Conservation (phyloP, 1,284 basidiomycete species). For the Irpex lacteus region DNA sequence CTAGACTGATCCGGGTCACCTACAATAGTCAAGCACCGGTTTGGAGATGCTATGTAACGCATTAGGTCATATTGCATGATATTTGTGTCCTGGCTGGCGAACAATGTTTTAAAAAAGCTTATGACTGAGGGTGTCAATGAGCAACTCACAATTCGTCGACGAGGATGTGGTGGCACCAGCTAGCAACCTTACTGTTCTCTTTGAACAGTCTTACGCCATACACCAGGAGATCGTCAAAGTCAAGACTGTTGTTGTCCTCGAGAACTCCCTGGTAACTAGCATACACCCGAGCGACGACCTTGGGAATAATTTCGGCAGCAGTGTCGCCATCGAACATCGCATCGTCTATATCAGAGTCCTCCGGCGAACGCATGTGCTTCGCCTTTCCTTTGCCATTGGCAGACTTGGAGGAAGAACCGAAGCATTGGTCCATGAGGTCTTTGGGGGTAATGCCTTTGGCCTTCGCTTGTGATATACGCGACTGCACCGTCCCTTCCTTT, state of each 20-base stretch:
- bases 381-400: conserved; percentile 15
- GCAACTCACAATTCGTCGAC: conserved; percentile 84
- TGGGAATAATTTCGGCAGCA: conserved; percentile 27
- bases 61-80: conserved; percentile 84
- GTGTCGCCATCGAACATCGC: not conserved
- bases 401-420: conserved; percentile 12
- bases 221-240: conserved; percentile 88
- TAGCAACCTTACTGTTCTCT: conserved; percentile 49
- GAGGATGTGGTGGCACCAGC: conserved; percentile 74
- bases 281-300: conserved; percentile 57
- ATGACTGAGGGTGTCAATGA: not conserved
- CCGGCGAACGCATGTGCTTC: conserved; percentile 12
- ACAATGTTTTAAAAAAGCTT: not conserved
- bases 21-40: conserved; percentile 74
- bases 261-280: conserved; percentile 69
- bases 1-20: conserved; percentile 94
- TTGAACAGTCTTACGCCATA: conserved; percentile 76
- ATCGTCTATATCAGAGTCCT: conserved; percentile 1
- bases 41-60: conserved; percentile 59
- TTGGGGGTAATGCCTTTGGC: conserved; percentile 62
- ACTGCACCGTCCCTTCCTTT: conserved; percentile 58
- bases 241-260: conserved; percentile 67
- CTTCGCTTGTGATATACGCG: conserved; percentile 81
- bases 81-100: conserved; percentile 84
- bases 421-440: conserved; percentile 33